These are phyloP conservation scores for Talaromyces sp. DNA, from an alignment of 2,329 filamentous ascomycete genomes.

Conservation along the genomic window DNA sequence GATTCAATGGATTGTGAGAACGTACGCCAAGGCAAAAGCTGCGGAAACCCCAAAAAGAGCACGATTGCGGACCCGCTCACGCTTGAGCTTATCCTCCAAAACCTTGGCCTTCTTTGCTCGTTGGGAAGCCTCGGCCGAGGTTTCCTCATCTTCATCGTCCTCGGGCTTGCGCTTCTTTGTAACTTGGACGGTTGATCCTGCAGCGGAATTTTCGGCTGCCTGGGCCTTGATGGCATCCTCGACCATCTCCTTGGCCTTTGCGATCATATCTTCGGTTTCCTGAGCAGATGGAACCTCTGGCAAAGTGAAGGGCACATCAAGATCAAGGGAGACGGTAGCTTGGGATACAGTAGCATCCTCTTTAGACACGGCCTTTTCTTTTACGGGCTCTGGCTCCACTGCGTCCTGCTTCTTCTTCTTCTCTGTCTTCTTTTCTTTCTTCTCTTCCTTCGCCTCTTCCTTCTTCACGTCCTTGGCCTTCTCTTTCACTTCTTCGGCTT, in stretches of 20 bases:
- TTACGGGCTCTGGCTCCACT: conserved; percentile 47
- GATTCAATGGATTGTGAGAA: conserved; percentile 31
- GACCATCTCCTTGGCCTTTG: conserved; percentile 86
- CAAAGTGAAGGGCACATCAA: conserved; percentile 71
- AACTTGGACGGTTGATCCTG: conserved; percentile 36
- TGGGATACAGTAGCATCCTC: conserved; percentile 68
- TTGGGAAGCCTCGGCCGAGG: conserved; percentile 43
- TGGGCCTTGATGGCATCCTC: conserved; percentile 63
- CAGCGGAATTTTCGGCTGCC: conserved; percentile 43
- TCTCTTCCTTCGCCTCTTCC: conserved; percentile 55
- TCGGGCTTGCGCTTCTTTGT: conserved; percentile 73
- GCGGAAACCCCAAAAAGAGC: conserved; percentile 84
- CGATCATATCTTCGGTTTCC: conserved; percentile 80
- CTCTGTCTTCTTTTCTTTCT: conserved; percentile 29
- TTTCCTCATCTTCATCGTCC: conserved; percentile 55
- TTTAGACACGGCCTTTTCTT: conserved; percentile 44
- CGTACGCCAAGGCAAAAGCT: conserved; percentile 88
- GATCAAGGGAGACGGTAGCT: conserved; percentile 74
- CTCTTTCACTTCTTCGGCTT: conserved; percentile 16
- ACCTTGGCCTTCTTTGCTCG: conserved; percentile 70
- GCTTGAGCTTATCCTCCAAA: conserved; percentile 76
- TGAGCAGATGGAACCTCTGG: conserved; percentile 72
- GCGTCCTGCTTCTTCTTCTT: conserved; percentile 36
- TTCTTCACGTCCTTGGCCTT: conserved; percentile 28
- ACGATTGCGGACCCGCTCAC: conserved; percentile 82